Percentiles rank a stretch among this genome's conserved stretches.
Evolutionary conservation across 139 green algal genomes (phyloP).

Genomic region (Trebouxia sp.): DNA sequence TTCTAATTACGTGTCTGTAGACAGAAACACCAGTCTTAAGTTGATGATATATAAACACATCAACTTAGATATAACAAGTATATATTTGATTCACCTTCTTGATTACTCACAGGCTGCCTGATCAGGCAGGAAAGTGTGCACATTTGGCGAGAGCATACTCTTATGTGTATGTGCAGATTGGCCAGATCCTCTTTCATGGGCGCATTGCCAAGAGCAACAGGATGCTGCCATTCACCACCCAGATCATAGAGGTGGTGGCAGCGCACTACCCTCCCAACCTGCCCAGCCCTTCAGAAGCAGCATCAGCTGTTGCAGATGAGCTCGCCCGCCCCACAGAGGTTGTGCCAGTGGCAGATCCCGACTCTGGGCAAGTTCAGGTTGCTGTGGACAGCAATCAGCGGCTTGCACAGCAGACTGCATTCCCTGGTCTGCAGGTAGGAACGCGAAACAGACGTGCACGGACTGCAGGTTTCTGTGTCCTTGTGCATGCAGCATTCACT

Average conservation of each 20-base stretch:
- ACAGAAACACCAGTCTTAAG: too few species aligned
- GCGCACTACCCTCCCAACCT: neutral
- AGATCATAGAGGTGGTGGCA: conserved; percentile 36
- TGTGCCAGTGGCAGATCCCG: neutral
- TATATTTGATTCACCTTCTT: too few species aligned
- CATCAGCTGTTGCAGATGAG: neutral
- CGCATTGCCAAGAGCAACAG: conserved; percentile 49
- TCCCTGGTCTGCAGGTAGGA: neutral
- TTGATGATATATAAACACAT: too few species aligned
- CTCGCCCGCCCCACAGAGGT: neutral
- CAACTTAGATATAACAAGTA: too few species aligned
- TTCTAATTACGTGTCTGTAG: too few species aligned
- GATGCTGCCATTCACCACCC: conserved; percentile 49
- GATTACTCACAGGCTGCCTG: too few species aligned
- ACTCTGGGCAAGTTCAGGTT: neutral
- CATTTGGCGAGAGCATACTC: too few species aligned
- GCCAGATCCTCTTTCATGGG: conserved; percentile 52
- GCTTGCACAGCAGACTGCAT: neutral
- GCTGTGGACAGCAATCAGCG: neutral
- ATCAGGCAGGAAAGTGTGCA: too few species aligned
- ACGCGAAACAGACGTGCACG: neutral
- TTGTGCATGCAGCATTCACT: too few species aligned
- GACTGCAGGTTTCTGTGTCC: too few species aligned
- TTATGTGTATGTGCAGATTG: conserved; percentile 51
- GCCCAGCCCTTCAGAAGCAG: neutral